Evolutionary conservation across 495 filamentous ascomycete genomes (phyloP), one percentile per base, ranked within the genome.

Genomic region (Neurospora intermedia): DNA sequence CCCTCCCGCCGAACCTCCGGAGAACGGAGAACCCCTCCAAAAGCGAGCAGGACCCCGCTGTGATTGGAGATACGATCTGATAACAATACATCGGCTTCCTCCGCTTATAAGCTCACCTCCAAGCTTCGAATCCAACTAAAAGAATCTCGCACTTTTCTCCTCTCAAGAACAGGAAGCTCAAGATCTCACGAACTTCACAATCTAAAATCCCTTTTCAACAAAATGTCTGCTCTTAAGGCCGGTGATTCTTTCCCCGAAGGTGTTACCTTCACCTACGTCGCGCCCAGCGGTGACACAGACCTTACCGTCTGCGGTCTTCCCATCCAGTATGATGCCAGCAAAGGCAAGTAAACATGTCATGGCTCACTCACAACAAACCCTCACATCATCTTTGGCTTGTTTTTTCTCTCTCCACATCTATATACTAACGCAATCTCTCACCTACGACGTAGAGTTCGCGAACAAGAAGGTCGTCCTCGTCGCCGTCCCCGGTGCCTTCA

Each of bases 401-500:
- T 38, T 38, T 41, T 9, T 41, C n/a, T n/a, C n/a, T 41, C 40
- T 9, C 40, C 9, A 41, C 40, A 10, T 41, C 9, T 11, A 41
- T 41, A 41, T 41, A 54, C 35, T 43, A 5, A 69, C 20, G 27
- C 46, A 18, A 45, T 35, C 48, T 23, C 16, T 41, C 11, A 73
- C 15, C 7, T 9, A 70, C 20, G 16, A 70, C 43, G 18, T 75
- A 87, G 92, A 96, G 77, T 96, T 91, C 85, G 87, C 89, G 72
- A 83, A 90, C 85, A 97, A 97, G 88, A 97, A 96, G 84, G 91
- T 95, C 73, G 91, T 97, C 76, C 86, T 98, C 77, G 92, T 98
- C 84, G 88, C 93, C 76, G 91, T 97, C 72, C 94, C 94, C 73
- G 94, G 94, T 77, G 95, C 95, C 71, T 98, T 98, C 90, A 98